phyloP scores from a whole-genome alignment of 192 early-diverging fungal species.

The Jimgerdemannia lactiflua region DNA sequence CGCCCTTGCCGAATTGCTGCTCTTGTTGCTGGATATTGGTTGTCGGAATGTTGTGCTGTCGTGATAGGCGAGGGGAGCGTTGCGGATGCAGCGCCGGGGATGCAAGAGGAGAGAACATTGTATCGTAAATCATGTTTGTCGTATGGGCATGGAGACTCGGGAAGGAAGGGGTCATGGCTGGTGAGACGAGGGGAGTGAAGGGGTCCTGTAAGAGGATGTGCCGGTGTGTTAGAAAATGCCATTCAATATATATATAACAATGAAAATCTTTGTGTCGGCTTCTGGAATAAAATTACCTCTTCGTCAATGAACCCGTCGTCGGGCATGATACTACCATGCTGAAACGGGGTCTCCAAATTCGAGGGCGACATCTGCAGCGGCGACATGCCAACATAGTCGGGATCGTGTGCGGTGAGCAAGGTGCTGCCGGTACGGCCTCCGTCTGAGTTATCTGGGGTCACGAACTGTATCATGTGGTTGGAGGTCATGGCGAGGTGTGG shows the following conservation, averaged over 20 bases:
- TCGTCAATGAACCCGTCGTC: conserved; percentile 9
- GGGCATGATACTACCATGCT: conserved; percentile 7
- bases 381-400: conserved; percentile 28
- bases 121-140: conserved; percentile 18
- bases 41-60: neutral
- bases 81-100: conserved; percentile 59
- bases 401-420: conserved; percentile 20
- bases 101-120: conserved; percentile 57
- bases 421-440: conserved; percentile 14
- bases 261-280: conserved; percentile 3
- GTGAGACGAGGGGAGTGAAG: conserved; percentile 69
- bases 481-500: neutral
- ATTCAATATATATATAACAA: neutral
- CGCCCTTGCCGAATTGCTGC: conserved; percentile 12
- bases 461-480: conserved; percentile 9
- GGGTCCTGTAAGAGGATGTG: conserved; percentile 21
- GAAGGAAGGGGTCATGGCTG: conserved; percentile 62
- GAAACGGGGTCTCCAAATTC: conserved; percentile 1
- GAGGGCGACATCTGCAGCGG: conserved; percentile 24
- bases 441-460: conserved; percentile 23
- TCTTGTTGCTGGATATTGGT: conserved; percentile 28
- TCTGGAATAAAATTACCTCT: conserved; percentile 15
- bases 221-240: neutral
- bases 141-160: conserved; percentile 26
- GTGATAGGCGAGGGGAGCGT: conserved; percentile 11